Evolutionary conservation across 23 red algal species (phyloP).

Genomic region (Gracilaria vermiculophylla): DNA sequence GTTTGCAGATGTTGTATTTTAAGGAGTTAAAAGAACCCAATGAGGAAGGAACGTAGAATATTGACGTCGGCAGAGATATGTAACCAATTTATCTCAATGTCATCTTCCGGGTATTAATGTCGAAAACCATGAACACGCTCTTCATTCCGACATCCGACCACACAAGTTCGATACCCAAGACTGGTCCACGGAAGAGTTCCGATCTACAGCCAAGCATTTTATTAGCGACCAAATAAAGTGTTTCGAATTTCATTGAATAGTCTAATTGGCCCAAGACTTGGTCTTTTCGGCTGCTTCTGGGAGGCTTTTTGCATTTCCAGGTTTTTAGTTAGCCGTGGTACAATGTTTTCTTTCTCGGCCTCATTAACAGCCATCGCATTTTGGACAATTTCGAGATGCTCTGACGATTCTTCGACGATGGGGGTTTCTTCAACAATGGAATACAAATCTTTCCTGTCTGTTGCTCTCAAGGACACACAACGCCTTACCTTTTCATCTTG

Average conservation of each 20-base stretch:
- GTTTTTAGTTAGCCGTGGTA: background rate
- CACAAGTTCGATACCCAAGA: too few relatives aligned
- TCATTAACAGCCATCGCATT: background rate
- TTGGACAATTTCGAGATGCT: background rate
- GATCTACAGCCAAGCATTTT: too few relatives aligned
- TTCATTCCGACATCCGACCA: too few relatives aligned
- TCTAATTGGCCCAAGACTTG: background rate
- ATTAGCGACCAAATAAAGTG: background rate
- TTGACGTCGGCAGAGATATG: too few relatives aligned
- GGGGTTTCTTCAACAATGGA: background rate
- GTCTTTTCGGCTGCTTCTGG: background rate
- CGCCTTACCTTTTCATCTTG: background rate
- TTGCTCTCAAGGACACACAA: background rate
- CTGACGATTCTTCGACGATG: background rate
- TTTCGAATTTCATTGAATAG: conserved; percentile 11
- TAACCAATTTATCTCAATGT: too few relatives aligned
- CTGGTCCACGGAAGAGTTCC: too few relatives aligned
- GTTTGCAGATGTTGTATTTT: too few relatives aligned
- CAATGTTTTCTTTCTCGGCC: background rate
- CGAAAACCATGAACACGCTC: too few relatives aligned
- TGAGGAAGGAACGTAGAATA: too few relatives aligned
- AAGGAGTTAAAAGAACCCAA: too few relatives aligned
- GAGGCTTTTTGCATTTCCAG: background rate
- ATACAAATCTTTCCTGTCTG: background rate
- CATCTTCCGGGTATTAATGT: too few relatives aligned